Base-by-base conservation (phyloP, 2,329 filamentous ascomycete genomes). In the Neobulgaria alba region DNA sequence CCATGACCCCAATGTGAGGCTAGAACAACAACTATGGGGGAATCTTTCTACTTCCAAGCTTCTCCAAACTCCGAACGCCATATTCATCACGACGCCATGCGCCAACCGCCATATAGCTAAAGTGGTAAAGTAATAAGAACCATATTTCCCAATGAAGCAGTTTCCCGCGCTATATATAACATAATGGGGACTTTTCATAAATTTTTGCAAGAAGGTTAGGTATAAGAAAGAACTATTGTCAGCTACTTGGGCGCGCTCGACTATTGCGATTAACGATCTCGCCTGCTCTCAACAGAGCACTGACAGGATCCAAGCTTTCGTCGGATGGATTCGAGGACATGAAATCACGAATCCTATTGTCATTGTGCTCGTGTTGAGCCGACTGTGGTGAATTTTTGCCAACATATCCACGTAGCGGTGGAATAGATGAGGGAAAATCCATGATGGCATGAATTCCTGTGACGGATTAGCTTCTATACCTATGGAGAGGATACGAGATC, bases 251-350 rank as follows among this genome's bases (percentile, higher is more conserved):
- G 18, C 19, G 33, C 33, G 17, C 36, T 41, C 49, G 46, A 35
- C 52, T 57, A 32, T 47, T 57, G 31, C 67, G 66, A 42, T 71
- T 70, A 29, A 79, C 72, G 45, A 79, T 73, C 50, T 79, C 75
- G 21, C 75, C 73, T 8, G 76, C 76, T 45, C 66, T 67, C 2
- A 79, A 56, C 9, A 80, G 60, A 5, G 75, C 75, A 44, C 66
- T 75, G 61, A 80, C 74, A 2, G 75, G 75, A 46, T 79, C 75
- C 15, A 78, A 58, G 20, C 61, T 60, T 2, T 51, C 57, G 12
- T 61, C 59, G 12, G 52, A 36, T 3, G 48, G 41, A 14, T 43
- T 35, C 4, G 51, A 42, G 18, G 36, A 55, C 49, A 35, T 53
- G 48, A 10, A 44, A 10, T 53, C 48, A 23, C 45, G 38, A 9